Conservation (phyloP, 208 protist genomes). For the Crithidia mellificae region DNA sequence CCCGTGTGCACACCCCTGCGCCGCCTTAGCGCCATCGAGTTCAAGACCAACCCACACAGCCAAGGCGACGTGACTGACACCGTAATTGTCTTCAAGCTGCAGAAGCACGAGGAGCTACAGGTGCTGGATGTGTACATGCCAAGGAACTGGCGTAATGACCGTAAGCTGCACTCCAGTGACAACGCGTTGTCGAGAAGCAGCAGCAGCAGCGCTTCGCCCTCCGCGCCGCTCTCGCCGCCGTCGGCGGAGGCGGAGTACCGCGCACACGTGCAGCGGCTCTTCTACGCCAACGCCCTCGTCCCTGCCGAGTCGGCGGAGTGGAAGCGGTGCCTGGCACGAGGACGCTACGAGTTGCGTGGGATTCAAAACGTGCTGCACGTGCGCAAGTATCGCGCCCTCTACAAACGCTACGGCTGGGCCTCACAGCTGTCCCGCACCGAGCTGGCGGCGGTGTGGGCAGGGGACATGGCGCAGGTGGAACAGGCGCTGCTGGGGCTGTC, state of each 20-base stretch:
- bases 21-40: background rate
- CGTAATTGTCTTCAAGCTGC: conserved; percentile 22
- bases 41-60: background rate
- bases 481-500: conserved; percentile 45
- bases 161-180: background rate
- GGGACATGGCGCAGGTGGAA: conserved; percentile 29
- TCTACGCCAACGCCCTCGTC: conserved; percentile 44
- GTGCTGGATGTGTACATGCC: conserved; percentile 33
- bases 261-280: conserved; percentile 56
- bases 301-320: conserved; percentile 44
- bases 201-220: background rate
- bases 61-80: background rate
- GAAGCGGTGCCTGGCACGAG: conserved; percentile 61
- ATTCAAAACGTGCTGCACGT: conserved; percentile 57
- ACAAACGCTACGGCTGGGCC: conserved; percentile 69
- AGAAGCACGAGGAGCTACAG: background rate
- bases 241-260: conserved; percentile 38
- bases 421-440: conserved; percentile 46
- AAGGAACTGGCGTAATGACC: conserved; percentile 32
- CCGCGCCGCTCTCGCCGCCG: no score
- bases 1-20: conserved; percentile 14
- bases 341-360: conserved; percentile 52
- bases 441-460: conserved; percentile 33
- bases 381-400: conserved; percentile 67
- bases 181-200: background rate